Conservation (phyloP, 192 early-diverging fungal genomes). For the Mortierella alpina region DNA sequence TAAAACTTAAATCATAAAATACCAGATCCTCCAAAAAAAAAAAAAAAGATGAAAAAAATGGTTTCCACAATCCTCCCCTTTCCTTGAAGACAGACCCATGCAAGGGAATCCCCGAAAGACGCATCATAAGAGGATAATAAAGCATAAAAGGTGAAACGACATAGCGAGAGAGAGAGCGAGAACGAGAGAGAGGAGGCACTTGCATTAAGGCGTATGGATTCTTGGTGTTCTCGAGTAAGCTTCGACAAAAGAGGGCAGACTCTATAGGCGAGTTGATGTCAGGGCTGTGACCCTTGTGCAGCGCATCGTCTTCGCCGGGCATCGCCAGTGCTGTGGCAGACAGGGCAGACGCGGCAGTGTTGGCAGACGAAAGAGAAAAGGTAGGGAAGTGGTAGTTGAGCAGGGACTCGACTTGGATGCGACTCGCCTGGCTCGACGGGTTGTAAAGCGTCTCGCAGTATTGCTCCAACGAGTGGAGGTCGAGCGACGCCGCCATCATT, state of each 20-base stretch:
- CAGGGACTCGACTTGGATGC: conserved; percentile 74
- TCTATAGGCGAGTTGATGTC: conserved; percentile 66
- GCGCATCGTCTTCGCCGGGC: conserved; percentile 3
- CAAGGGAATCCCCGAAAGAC: background rate
- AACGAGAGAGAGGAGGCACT: conserved; percentile 16
- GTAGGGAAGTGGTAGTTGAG: conserved; percentile 86
- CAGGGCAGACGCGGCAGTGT: conserved; percentile 16
- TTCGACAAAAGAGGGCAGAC: conserved; percentile 65
- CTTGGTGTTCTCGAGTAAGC: conserved; percentile 68
- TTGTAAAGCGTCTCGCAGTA: conserved; percentile 76
- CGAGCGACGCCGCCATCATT: conserved; percentile 51
- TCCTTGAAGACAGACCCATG: background rate
- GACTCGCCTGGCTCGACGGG: conserved; percentile 65
- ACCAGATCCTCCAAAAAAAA: conserved; percentile 7
- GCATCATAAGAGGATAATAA: background rate
- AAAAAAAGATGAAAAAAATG: background rate
- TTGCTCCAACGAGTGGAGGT: conserved; percentile 55
- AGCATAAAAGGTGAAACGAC: background rate
- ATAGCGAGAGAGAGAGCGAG: background rate
- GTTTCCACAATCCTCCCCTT: background rate
- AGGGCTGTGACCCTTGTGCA: conserved; percentile 36
- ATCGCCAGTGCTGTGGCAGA: conserved; percentile 12
- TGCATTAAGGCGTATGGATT: conserved; percentile 76
- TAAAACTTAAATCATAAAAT: background rate
- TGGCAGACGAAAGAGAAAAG: conserved; percentile 73